phyloP scores from a whole-genome alignment of 495 filamentous ascomycete genomes.

The Venustampulla echinocandica region DNA sequence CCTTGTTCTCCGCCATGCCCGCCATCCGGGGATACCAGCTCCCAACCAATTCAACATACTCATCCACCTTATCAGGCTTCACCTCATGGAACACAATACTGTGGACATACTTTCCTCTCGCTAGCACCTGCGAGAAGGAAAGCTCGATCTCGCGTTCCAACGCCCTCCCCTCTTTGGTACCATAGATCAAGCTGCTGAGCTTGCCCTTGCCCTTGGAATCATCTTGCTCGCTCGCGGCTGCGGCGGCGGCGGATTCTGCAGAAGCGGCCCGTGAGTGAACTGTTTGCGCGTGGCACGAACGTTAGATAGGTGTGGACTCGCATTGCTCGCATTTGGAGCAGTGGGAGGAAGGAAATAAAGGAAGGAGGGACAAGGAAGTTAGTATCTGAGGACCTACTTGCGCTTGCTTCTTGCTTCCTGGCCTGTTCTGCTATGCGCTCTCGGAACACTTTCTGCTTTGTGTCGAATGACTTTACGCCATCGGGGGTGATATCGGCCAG shows the following conservation, averaged over 20 bases:
- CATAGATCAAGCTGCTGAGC: conserved; percentile 75
- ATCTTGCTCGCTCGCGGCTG: conserved; percentile 22
- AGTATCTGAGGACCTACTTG: conserved; percentile 59
- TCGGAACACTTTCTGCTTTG: conserved; percentile 77
- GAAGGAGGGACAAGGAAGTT: conserved; percentile 20
- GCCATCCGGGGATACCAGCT: conserved; percentile 88
- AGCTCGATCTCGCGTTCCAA: conserved; percentile 91
- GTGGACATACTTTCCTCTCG: conserved; percentile 95
- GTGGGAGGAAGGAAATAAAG: conserved; percentile 38
- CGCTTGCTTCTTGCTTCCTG: conserved; percentile 69
- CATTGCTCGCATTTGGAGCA: conserved; percentile 49
- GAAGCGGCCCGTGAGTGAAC: conserved; percentile 59
- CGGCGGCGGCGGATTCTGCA: conserved; percentile 36
- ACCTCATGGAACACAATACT: conserved; percentile 96
- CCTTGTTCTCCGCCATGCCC: conserved; percentile 69
- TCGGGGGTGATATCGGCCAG: conserved; percentile 75
- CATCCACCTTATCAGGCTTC: conserved; percentile 89
- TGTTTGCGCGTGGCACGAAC: conserved; percentile 38
- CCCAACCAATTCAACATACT: conserved; percentile 89
- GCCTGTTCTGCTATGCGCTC: conserved; percentile 67
- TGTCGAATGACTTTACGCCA: conserved; percentile 63
- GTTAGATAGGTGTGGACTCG: conserved; percentile 29
- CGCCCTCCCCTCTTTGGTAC: conserved; percentile 86
- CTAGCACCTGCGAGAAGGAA: conserved; percentile 86
- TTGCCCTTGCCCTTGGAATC: conserved; percentile 38